phyloP scores from a whole-genome alignment of 75 land plant genomes.

The Isoetes taiwanensis region DNA sequence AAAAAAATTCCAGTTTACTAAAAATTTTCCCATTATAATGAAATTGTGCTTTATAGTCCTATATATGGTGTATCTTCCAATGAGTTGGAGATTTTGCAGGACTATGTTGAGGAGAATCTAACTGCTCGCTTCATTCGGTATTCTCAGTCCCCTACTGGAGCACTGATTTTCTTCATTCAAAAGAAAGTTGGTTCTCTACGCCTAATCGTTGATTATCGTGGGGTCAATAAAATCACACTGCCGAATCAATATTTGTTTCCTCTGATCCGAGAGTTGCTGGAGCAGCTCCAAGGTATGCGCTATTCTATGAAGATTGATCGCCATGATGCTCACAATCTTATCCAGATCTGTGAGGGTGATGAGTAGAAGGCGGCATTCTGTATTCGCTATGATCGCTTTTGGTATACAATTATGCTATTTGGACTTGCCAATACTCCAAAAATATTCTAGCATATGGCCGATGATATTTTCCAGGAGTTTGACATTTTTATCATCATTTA shows the following conservation, averaged over 20 bases:
- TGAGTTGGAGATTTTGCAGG: not conserved
- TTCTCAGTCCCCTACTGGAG: not conserved
- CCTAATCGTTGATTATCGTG: conserved; percentile 3
- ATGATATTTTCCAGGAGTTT: no score
- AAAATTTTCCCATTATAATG: no score
- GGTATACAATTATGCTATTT: no score
- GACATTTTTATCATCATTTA: no score
- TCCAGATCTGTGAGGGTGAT: no score
- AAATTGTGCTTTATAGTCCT: no score
- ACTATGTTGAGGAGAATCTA: not conserved
- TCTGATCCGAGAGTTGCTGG: not conserved
- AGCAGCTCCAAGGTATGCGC: not conserved
- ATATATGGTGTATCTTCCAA: not conserved
- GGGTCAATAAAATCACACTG: conserved; percentile 2
- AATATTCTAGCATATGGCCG: no score
- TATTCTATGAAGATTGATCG: not conserved
- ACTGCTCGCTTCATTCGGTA: not conserved
- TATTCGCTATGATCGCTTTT: no score
- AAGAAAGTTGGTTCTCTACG: not conserved
- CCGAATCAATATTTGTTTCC: not conserved
- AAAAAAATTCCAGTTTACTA: no score
- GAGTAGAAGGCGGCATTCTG: no score
- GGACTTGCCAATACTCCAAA: no score
- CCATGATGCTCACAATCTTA: not conserved
- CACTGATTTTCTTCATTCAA: not conserved